Evolutionary conservation across 306 rosid genomes (phyloP), one percentile per base, ranked within the genome.

Genomic region (Prunus padus): DNA sequence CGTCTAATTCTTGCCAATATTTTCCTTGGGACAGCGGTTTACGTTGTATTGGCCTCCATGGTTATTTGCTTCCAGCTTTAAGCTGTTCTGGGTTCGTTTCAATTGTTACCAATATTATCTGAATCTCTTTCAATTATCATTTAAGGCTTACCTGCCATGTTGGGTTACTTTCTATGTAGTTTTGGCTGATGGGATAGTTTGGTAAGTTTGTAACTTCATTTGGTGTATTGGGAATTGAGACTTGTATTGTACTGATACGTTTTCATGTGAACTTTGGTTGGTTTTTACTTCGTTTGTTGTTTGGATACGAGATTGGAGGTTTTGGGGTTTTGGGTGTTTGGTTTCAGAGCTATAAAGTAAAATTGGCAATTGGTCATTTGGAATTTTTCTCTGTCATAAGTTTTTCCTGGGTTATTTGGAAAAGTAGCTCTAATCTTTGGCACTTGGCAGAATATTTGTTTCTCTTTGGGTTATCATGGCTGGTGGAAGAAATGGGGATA

Each of bases 391-490:
- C 30, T 37, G 72, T 42, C 23, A 25, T 65, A n/a, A 50, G 19
- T 11, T 59, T 57, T 74, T 14, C 28, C 60, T 69, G 65, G 22
- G 19, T 37, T 61, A 42, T 4, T 66, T 18, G 6, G 65, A 19
- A 62, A 28, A 5, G 22, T 14, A 60, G 65, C 18, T 67, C 10
- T 20, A 6, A 30, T 4, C 25, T 26, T 33, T 23, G 67, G 25
- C 23, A n/a, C 11, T 33, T 23, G 67, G 14, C 33, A 19, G 59
- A 54, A 28, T 30, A 40, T 63, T 56, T 75, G 49, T 45, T 49
- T 20, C 52, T 70, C 10, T 64, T 61, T 52, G 28, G 81, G 67
- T 55, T 64, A 56, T 73, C 71, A 76, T 80, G 76, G 67, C 31
- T 31, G 55, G 66, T 62, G 19, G 59, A 64, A 61, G 82, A 57